Evolutionary conservation across 306 rosid species (phyloP), one percentile per base, ranked within the genome.

Genomic region (Astragalus glycyphyllos): DNA sequence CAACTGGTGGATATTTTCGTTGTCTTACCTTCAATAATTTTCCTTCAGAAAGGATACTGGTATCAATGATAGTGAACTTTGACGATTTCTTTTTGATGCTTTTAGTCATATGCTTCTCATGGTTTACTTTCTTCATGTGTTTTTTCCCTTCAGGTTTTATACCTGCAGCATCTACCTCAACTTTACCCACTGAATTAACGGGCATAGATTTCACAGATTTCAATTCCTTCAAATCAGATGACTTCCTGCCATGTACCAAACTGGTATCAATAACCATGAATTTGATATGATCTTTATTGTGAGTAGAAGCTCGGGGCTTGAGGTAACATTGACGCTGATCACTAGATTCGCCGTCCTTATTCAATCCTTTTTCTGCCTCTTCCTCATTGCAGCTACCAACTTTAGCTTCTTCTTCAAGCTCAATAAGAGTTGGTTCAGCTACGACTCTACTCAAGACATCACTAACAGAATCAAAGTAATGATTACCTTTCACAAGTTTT

Each of bases 371-470:
- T 65, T 85, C 90, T 26, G 65, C 70, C 34, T 75, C 79, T 68
- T 79, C 78, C 51, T 73, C 84, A 58, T 64, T 78, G 75, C 72
- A 72, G 63, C 78, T 68, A 48, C 70, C 72, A 58, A 53, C 83
- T 57, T 68, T 68, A 75, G 72, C 72, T 72, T 81, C 87, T 66
- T 85, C 84, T 73, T 86, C 90, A 38, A 91, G 89, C 73, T 85
- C 84, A 41, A 91, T 82, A 80, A 91, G 91, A 58, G 81, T 78
- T 38, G 97, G 96, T 49, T 91, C 96, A 69, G 79, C 84, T 14
- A 83, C 84, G 53, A 91, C 97, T 84, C 87, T 91, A 78, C 77
- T 84, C 84, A 91, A 76, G 66, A 91, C 91, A 77, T 89, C 97
- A 68, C 85, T 75, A 45, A 89, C 86, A 68, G 91, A 86, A 82